Percentiles rank a stretch among this genome's conserved stretches.
Conservation (phyloP, 2,329 filamentous ascomycete species). For the Cordyceps javanica region DNA sequence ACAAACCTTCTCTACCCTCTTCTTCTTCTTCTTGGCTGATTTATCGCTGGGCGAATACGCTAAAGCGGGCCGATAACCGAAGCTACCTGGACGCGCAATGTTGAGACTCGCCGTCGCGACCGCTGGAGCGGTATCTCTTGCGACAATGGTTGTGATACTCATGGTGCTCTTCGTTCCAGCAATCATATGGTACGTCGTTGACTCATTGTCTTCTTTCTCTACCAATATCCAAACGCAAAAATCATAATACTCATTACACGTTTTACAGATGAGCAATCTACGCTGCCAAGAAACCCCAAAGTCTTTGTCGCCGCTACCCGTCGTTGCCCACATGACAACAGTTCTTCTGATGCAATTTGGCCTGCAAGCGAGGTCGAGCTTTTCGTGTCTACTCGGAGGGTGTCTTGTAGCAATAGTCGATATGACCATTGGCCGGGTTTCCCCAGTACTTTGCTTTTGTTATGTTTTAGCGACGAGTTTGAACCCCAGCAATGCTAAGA, state of each 20-base stretch:
- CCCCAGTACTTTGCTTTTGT: constrained; percentile 9
- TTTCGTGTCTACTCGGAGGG: not conserved
- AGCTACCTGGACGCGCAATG: not conserved
- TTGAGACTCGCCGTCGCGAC: constrained; percentile 3
- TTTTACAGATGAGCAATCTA: no score
- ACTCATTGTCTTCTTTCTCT: not conserved
- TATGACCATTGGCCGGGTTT: constrained; percentile 1
- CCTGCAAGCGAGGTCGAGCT: not conserved
- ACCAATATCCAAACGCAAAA: not conserved
- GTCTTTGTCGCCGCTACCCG: not conserved
- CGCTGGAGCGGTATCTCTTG: not conserved
- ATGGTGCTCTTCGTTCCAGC: not conserved
- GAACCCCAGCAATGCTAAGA: not conserved
- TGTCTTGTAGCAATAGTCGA: constrained; percentile 10
- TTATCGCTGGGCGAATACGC: not conserved
- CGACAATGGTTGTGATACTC: constrained; percentile 1
- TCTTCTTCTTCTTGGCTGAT: not conserved
- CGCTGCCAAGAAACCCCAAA: not conserved
- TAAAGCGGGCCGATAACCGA: constrained; percentile 1
- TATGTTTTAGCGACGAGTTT: not conserved
- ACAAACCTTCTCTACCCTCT: not conserved
- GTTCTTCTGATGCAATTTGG: not conserved
- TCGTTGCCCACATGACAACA: not conserved
- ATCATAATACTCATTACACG: not conserved
- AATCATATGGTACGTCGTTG: not conserved